These are phyloP conservation scores for Hyphopichia homilentoma DNA, from an alignment of 805 yeast species.

Conservation along the genomic window DNA sequence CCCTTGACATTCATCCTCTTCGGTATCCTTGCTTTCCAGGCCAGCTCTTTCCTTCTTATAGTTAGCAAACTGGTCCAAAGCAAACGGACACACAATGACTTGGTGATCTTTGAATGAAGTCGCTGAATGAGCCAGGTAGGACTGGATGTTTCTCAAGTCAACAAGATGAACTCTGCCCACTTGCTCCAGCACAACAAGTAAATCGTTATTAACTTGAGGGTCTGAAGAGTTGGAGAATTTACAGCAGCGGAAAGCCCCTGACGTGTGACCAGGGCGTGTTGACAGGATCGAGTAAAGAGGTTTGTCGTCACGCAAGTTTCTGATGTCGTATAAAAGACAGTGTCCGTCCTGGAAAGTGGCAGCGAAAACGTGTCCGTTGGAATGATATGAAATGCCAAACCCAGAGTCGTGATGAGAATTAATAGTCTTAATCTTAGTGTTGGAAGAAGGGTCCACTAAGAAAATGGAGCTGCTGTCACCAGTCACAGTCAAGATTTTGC, in stretches of 20 bases:
- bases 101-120: conserved; percentile 54
- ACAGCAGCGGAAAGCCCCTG: conserved; percentile 66
- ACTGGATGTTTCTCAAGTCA: conserved; percentile 63
- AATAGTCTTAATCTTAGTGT: conserved; percentile 34
- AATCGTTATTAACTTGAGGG: too few species aligned
- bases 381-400: conserved; percentile 74
- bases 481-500: conserved; percentile 44
- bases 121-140: conserved; percentile 10
- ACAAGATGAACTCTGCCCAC: conserved; percentile 82
- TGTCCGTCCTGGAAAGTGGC: conserved; percentile 85
- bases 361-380: conserved; percentile 71
- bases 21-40: conserved; percentile 1
- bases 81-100: conserved; percentile 63
- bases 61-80: conserved; percentile 37
- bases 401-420: conserved; percentile 72
- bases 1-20: neutral
- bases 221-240: conserved; percentile 47
- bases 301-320: conserved; percentile 42
- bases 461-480: conserved; percentile 76
- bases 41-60: conserved; percentile 11
- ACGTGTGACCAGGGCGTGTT: conserved; percentile 51
- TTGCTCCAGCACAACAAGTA: conserved; percentile 76
- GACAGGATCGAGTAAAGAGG: conserved; percentile 50
- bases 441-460: conserved; percentile 43
- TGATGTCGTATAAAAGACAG: conserved; percentile 69